phyloP scores from a whole-genome alignment of 768 basidiomycete species.

The Hypsizygus marmoreus region DNA sequence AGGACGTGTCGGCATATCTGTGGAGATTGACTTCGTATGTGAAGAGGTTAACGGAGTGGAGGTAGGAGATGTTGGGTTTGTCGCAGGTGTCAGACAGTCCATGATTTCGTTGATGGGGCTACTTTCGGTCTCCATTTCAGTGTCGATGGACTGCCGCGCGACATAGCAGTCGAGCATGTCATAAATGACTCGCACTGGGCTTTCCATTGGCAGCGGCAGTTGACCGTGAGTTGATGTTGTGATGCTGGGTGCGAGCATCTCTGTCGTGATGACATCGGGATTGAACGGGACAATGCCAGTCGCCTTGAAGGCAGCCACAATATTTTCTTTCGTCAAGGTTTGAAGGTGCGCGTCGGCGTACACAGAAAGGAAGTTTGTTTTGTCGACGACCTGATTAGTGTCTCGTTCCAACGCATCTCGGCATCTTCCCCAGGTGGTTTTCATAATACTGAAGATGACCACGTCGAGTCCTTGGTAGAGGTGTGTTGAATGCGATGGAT shows the following conservation, averaged over 20 bases:
- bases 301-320: constrained; percentile 36
- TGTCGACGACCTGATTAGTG: constrained; percentile 25
- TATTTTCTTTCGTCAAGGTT: constrained; percentile 30
- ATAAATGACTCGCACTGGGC: too few relatives aligned
- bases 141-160: too few relatives aligned
- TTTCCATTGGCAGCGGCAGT: too few relatives aligned
- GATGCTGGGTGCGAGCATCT: constrained; percentile 37
- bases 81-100: too few relatives aligned
- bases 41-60: too few relatives aligned
- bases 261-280: constrained; percentile 28
- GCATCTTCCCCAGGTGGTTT: constrained; percentile 12
- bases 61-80: too few relatives aligned
- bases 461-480: background rate
- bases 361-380: constrained; percentile 38
- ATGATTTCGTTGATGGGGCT: too few relatives aligned
- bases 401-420: constrained; percentile 13
- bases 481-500: constrained; percentile 29
- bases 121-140: too few relatives aligned
- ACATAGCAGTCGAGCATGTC: too few relatives aligned
- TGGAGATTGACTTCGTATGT: too few relatives aligned
- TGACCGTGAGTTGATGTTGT: constrained; percentile 27
- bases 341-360: constrained; percentile 32
- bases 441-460: background rate
- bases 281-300: constrained; percentile 43
- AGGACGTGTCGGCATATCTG: too few relatives aligned